phyloP scores from a whole-genome alignment of 257 asterid species.

The Rauvolfia tetraphylla region DNA sequence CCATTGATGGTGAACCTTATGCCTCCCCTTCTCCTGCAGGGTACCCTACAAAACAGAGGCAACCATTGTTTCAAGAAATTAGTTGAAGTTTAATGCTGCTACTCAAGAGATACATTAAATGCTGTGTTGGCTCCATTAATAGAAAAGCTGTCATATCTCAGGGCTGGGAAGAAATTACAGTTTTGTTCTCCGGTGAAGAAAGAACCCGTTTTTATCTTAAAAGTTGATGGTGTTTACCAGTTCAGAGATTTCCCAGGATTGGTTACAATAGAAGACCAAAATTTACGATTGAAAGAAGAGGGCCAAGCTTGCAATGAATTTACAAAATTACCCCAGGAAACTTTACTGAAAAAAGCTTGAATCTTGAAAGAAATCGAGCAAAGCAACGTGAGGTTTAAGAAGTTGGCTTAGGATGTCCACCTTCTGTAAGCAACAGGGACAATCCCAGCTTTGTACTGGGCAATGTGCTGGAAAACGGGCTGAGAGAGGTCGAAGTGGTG shows the following conservation, averaged over 20 bases:
- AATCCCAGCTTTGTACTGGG: constrained; percentile 78
- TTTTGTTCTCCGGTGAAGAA: too few relatives aligned
- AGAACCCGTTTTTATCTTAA: neutral
- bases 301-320: neutral
- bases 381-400: neutral
- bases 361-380: neutral
- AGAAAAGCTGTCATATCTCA: neutral
- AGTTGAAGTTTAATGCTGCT: neutral
- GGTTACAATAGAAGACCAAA: neutral
- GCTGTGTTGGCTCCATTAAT: neutral
- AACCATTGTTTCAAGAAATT: neutral
- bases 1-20: constrained; percentile 88
- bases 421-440: constrained; percentile 85
- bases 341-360: neutral
- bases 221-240: neutral
- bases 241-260: neutral
- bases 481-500: constrained; percentile 83
- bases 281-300: neutral
- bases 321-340: constrained; percentile 4
- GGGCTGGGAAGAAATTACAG: neutral
- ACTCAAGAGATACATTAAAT: neutral
- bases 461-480: constrained; percentile 82
- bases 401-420: constrained; percentile 20
- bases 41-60: constrained; percentile 43
- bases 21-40: constrained; percentile 79